Evolutionary conservation across 2,329 filamentous ascomycete genomes (phyloP).

Genomic region (Albophoma yamanashiensis): DNA sequence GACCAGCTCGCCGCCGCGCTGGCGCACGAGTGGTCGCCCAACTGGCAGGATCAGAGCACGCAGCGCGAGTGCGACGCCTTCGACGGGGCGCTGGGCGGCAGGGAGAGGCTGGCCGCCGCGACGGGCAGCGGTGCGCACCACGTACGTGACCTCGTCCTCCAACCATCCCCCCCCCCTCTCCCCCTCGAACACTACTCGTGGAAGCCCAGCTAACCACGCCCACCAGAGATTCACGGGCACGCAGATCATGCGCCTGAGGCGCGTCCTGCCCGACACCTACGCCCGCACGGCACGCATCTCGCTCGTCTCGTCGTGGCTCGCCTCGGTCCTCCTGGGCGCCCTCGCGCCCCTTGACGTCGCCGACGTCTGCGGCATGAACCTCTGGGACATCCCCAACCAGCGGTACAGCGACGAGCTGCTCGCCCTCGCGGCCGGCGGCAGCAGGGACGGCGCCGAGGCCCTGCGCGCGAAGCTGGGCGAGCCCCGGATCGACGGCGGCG

Average conservation of each 20-base stretch:
- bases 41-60: conserved; percentile 97
- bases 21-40: conserved; percentile 79
- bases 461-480: conserved; percentile 71
- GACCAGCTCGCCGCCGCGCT: conserved; percentile 66
- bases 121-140: conserved; percentile 95
- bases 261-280: conserved; percentile 73
- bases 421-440: conserved; percentile 53
- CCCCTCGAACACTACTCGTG: neutral
- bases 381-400: conserved; percentile 78
- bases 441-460: conserved; percentile 44
- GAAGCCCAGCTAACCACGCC: neutral
- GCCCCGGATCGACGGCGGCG: conserved; percentile 71
- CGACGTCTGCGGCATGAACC: conserved; percentile 92
- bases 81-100: conserved; percentile 57
- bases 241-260: conserved; percentile 82
- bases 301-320: conserved; percentile 89
- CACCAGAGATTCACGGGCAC: conserved; percentile 85
- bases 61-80: conserved; percentile 86
- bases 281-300: conserved; percentile 73
- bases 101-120: conserved; percentile 59
- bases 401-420: conserved; percentile 68
- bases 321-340: conserved; percentile 75
- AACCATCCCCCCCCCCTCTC: too few species aligned
- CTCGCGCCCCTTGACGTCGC: conserved; percentile 87
- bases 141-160: conserved; percentile 39